Base-by-base conservation (phyloP, 2,329 filamentous ascomycete species). In the Trichoderma sp. region DNA sequence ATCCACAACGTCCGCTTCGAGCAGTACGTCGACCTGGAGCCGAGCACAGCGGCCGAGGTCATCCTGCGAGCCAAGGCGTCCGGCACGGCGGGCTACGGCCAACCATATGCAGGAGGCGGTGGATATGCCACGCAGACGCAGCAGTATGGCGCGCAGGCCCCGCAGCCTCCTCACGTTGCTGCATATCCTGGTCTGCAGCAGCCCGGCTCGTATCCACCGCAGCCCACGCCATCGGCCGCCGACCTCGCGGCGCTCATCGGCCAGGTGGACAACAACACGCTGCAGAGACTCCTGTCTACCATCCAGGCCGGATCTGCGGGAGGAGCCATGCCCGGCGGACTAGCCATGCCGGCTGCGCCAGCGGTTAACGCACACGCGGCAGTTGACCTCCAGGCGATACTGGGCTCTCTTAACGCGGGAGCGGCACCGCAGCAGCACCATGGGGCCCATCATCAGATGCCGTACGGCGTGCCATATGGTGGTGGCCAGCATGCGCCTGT, bases 1-100 rank as follows among this genome's bases (percentile, higher is more conserved):
- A 81, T 82, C 19, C 86, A 86, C 71, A 93, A 91, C 69, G 88
- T 96, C 66, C 87, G 88, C 50, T 97, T 92, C 74, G 91, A 96
- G 71, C 90, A 96, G 74, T 98, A 98, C 74, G 86, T 90, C 65
- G 88, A 93, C 70, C 83, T 97, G 2, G 90, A 96, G 43, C 90
- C 93, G 0, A 77, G 81, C 6, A 88, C 93, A 52, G 92, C 91
- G 4, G 91, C 90, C 17, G 91, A 96, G 70, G 85, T 98, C 17
- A 90, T 96, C 65, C 76, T 89, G 48, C 86, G 92, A 66, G 86
- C 89, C 59, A 93, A 91, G 75, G 77, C 80, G 12, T 74, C 75
- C 2, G 72, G 72, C 12, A 69, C 67, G 5, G 68, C 72, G 43
- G 71, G 67, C 67, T 76, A 78, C 59, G 68, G 70, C 17, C 75